A percentile compares a stretch with the other conserved stretches of the same genome.
phyloP scores from a whole-genome alignment of 1,139 yeast species.

The Citeromyces siamensis region DNA sequence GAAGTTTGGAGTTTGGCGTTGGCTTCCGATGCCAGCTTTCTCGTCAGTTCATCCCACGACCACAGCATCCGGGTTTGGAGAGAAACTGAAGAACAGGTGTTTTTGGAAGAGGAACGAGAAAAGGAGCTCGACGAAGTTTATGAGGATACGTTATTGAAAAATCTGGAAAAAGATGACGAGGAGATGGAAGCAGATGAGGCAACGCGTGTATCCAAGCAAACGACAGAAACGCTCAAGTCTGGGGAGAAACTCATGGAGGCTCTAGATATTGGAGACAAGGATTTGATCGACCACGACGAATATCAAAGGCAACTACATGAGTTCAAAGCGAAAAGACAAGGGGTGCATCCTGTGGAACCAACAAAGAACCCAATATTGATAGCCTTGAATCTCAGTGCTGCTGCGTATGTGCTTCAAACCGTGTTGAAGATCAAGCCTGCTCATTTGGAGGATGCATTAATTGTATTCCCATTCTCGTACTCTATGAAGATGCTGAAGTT shows the following conservation, averaged over 20 bases:
- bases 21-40: constrained; percentile 56
- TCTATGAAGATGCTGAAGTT: constrained; percentile 59
- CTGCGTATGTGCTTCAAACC: constrained; percentile 65
- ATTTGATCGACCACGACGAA: constrained; percentile 44
- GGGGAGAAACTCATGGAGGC: constrained; percentile 95
- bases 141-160: constrained; percentile 61
- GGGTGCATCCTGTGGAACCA: constrained; percentile 42
- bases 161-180: constrained; percentile 40
- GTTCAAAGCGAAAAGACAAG: constrained; percentile 25
- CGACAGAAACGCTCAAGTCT: constrained; percentile 85
- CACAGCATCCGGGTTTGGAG: constrained; percentile 87
- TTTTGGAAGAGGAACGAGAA: constrained; percentile 92
- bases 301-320: constrained; percentile 26
- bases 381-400: constrained; percentile 64
- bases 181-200: constrained; percentile 40
- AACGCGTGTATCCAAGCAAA: constrained; percentile 66
- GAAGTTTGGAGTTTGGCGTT: constrained; percentile 90
- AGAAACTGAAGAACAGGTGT: constrained; percentile 87
- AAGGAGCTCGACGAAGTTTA: constrained; percentile 88
- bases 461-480: constrained; percentile 84
- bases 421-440: constrained; percentile 62
- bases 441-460: constrained; percentile 83
- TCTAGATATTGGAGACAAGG: constrained; percentile 68
- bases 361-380: constrained; percentile 55
- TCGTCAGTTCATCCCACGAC: constrained; percentile 88